Percentiles rank a stretch among this genome's conserved stretches.
These are phyloP conservation scores for Oryza australiensis DNA, from an alignment of 176 grass and related monocot species.

Conservation along the genomic window DNA sequence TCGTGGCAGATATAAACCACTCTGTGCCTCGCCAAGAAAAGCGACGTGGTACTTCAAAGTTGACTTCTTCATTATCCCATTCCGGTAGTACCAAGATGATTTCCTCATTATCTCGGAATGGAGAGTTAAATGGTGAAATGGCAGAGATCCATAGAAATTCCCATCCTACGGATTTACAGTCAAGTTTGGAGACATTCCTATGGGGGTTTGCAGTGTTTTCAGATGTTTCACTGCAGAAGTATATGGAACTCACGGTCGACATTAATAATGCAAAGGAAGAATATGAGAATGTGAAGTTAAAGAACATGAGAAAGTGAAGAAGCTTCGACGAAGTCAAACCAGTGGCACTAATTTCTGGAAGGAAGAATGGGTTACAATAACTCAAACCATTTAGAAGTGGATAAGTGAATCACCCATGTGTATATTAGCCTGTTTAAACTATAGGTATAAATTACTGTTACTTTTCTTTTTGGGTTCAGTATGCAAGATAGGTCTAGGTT, in stretches of 20 bases:
- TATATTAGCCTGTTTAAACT: constrained; percentile 39
- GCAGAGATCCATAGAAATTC: constrained; percentile 39
- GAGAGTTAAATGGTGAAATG: constrained; percentile 27
- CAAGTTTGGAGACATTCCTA: constrained; percentile 65
- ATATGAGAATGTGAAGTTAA: constrained; percentile 40
- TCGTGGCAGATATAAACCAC: constrained; percentile 48
- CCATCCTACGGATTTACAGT: constrained; percentile 56
- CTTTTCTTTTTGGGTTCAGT: constrained; percentile 29
- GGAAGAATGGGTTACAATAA: background rate
- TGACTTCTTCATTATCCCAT: constrained; percentile 45
- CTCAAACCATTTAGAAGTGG: constrained; percentile 34
- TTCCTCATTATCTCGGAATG: constrained; percentile 49
- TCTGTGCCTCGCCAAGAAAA: constrained; percentile 71
- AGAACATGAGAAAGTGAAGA: constrained; percentile 37
- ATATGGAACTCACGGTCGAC: constrained; percentile 45
- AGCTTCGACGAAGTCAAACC: constrained; percentile 10
- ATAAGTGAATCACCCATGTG: constrained; percentile 22
- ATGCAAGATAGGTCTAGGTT: constrained; percentile 42
- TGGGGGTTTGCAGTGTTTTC: constrained; percentile 58
- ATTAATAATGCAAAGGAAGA: constrained; percentile 31
- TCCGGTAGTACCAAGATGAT: constrained; percentile 42
- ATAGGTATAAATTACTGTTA: constrained; percentile 31
- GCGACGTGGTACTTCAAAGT: constrained; percentile 49
- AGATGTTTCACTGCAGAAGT: constrained; percentile 45
- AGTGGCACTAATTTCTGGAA: constrained; percentile 30